Percentiles rank a stretch among this genome's conserved stretches.
phyloP scores from a whole-genome alignment of 805 yeast genomes.

The Sungouiella blattae region DNA sequence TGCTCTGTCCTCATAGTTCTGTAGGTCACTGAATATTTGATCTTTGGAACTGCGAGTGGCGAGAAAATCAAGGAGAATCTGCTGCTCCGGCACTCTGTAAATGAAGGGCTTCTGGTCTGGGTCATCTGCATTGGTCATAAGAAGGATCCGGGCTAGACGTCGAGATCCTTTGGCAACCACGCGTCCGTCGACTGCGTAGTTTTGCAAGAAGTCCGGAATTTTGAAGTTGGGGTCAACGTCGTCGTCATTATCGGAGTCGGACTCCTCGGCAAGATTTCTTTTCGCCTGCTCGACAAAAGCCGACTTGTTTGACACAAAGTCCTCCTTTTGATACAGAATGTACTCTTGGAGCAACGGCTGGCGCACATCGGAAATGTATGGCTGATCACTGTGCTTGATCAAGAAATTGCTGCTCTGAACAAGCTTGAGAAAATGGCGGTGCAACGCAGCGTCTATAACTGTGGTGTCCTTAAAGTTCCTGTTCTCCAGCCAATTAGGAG shows the following conservation, averaged over 20 bases:
- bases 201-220: conserved; percentile 34
- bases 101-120: conserved; percentile 41
- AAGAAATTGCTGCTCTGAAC: conserved; percentile 27
- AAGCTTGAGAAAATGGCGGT: conserved; percentile 29
- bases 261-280: conserved; percentile 26
- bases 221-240: conserved; percentile 27
- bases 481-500: conserved; percentile 30
- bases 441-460: conserved; percentile 49
- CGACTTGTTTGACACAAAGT: conserved; percentile 16
- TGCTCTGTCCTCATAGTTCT: conserved; percentile 22
- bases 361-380: conserved; percentile 17
- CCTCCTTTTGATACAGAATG: conserved; percentile 23
- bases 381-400: conserved; percentile 34
- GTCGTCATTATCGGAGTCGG: conserved; percentile 19
- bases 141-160: conserved; percentile 9
- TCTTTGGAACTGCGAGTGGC: conserved; percentile 37
- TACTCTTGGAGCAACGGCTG: conserved; percentile 28
- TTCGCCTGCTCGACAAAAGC: conserved; percentile 4
- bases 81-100: conserved; percentile 64
- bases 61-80: conserved; percentile 66
- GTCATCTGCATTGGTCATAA: conserved; percentile 15
- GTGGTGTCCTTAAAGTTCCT: conserved; percentile 52
- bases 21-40: conserved; percentile 19
- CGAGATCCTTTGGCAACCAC: conserved; percentile 27
- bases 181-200: conserved; percentile 29